A percentile compares a stretch with the other conserved stretches of the same genome.
These are phyloP conservation scores for Vaccinium vitisidaea DNA, from an alignment of 148 eudicot genomes.

Conservation along the genomic window DNA sequence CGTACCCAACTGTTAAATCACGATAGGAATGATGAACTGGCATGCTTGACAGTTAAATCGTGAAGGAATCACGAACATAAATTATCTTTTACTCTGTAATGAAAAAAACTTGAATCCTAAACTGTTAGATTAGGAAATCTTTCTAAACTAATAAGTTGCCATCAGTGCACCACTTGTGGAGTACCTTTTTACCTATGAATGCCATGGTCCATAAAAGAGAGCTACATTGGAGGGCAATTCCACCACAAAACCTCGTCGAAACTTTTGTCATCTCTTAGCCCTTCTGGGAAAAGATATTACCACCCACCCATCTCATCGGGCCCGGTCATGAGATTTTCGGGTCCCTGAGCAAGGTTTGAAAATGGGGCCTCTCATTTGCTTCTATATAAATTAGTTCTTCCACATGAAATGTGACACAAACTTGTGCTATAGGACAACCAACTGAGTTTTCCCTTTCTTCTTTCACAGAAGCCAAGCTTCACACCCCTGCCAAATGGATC, in stretches of 20 bases:
- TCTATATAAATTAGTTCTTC: too few species aligned
- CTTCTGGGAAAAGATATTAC: background rate
- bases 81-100: background rate
- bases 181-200: background rate
- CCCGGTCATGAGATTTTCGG: too few species aligned
- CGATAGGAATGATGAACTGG: too few species aligned
- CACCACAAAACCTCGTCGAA: background rate
- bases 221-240: background rate
- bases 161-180: background rate
- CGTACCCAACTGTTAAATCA: too few species aligned
- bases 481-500: constrained; percentile 39
- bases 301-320: background rate
- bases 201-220: background rate
- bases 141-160: background rate
- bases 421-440: background rate
- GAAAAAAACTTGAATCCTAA: background rate
- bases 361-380: too few species aligned
- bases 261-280: background rate
- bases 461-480: constrained; percentile 26
- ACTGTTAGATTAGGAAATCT: background rate
- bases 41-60: too few species aligned
- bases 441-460: constrained; percentile 10
- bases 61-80: background rate
- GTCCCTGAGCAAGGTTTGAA: too few species aligned
- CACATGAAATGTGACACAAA: too few species aligned